Conservation (phyloP, 768 basidiomycete species). For the Pluteus cervinus region DNA sequence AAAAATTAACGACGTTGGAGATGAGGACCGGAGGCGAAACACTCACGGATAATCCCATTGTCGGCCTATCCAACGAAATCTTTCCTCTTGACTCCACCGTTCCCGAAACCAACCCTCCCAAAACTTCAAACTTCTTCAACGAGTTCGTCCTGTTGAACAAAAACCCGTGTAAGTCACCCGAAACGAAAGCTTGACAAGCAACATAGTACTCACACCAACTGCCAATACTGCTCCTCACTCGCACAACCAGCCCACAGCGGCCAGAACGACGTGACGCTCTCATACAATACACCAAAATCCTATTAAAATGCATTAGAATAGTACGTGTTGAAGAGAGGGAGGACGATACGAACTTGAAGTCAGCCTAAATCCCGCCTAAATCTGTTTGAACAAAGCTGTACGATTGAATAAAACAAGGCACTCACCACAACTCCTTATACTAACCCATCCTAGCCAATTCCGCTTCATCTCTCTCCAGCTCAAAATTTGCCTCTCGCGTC, state of each 20-base stretch:
- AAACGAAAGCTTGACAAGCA: constrained; percentile 1
- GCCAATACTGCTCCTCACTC: constrained; percentile 90
- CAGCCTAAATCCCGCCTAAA: constrained; percentile 55
- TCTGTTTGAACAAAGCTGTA: not conserved
- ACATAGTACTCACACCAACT: constrained; percentile 75
- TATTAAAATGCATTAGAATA: constrained; percentile 17
- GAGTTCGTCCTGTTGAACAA: constrained; percentile 58
- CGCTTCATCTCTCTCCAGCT: constrained; percentile 14
- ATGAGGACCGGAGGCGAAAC: constrained; percentile 5
- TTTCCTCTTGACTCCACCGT: constrained; percentile 95
- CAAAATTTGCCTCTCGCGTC: not conserved
- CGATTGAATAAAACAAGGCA: not conserved
- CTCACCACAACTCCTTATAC: constrained; percentile 16
- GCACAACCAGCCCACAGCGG: constrained; percentile 96
- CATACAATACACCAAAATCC: constrained; percentile 81
- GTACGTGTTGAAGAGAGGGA: constrained; percentile 4
- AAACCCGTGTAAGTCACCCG: constrained; percentile 13
- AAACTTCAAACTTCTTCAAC: constrained; percentile 91
- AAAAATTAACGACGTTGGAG: constrained; percentile 9
- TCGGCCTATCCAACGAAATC: constrained; percentile 91
- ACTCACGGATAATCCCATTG: constrained; percentile 97
- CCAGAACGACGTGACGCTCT: constrained; percentile 94
- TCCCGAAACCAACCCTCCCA: constrained; percentile 92
- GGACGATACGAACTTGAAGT: constrained; percentile 41
- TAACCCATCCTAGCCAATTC: constrained; percentile 19